phyloP scores from a whole-genome alignment of 202 grass and related monocot genomes.

The Elaeis oleifera region DNA sequence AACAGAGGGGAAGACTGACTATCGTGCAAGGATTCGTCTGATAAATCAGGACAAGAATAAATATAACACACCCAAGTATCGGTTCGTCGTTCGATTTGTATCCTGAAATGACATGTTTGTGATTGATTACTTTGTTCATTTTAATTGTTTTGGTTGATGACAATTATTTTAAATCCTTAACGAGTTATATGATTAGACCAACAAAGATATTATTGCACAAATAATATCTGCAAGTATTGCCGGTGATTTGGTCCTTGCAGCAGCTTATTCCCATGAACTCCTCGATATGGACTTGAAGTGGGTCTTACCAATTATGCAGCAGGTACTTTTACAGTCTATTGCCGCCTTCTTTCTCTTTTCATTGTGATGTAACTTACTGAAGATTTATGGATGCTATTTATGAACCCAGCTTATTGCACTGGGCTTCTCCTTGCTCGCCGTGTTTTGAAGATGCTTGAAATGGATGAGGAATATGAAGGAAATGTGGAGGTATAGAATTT shows the following conservation, averaged over 20 bases:
- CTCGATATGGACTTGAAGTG: constrained; percentile 53
- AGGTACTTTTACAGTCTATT: constrained; percentile 13
- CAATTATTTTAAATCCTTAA: constrained; percentile 19
- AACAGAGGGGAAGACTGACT: constrained; percentile 62
- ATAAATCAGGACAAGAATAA: constrained; percentile 80
- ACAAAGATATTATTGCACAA: constrained; percentile 57
- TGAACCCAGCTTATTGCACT: constrained; percentile 49
- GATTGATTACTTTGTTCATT: not conserved
- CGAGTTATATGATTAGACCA: constrained; percentile 28
- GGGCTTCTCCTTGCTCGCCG: constrained; percentile 68
- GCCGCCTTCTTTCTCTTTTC: too few species aligned
- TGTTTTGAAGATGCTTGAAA: constrained; percentile 40
- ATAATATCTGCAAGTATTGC: constrained; percentile 46
- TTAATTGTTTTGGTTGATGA: not conserved
- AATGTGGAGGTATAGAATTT: constrained; percentile 45
- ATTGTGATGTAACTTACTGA: too few species aligned
- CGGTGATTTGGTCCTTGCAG: constrained; percentile 50
- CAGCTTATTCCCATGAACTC: constrained; percentile 58
- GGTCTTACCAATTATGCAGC: constrained; percentile 77
- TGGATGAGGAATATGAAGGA: constrained; percentile 54
- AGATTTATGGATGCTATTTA: too few species aligned
- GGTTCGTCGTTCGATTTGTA: constrained; percentile 64
- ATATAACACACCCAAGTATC: constrained; percentile 63
- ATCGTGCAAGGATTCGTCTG: constrained; percentile 53
- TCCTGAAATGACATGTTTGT: constrained; percentile 7